A percentile compares a stretch with the other conserved stretches of the same genome.
Conservation (phyloP, 805 yeast genomes). For the Pichia kluyveri region DNA sequence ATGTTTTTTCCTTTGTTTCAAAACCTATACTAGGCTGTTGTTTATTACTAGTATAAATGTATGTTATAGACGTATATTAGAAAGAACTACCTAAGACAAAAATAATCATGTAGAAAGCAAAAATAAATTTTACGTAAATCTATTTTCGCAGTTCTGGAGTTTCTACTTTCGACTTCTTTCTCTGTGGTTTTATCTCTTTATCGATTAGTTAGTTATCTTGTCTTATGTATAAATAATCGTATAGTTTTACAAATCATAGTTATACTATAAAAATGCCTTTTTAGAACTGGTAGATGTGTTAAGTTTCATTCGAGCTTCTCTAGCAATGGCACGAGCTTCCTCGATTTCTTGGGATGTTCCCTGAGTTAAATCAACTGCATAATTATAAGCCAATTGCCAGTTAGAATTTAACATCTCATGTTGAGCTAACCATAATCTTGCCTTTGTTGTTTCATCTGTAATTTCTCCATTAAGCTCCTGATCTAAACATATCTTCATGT, state of each 20-base stretch:
- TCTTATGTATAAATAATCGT: no score
- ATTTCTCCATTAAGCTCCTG: conserved; percentile 57
- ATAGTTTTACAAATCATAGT: no score
- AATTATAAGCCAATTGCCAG: conserved; percentile 60
- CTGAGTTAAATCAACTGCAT: conserved; percentile 60
- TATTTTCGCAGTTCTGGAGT: no score
- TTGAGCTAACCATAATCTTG: conserved; percentile 80
- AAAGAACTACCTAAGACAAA: no score
- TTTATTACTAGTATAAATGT: no score
- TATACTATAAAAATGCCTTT: not conserved
- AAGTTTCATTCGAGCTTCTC: conserved; percentile 61
- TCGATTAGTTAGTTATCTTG: no score
- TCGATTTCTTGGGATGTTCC: conserved; percentile 84
- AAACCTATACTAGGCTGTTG: no score
- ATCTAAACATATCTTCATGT: conserved; percentile 61
- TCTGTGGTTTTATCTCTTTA: no score
- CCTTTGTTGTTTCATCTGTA: conserved; percentile 67
- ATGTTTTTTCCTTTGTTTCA: not conserved
- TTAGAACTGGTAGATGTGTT: conserved; percentile 5
- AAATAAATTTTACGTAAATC: no score
- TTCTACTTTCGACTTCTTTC: no score
- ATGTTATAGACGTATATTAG: no score
- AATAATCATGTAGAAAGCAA: no score
- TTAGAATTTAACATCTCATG: conserved; percentile 47
- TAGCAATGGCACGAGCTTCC: conserved; percentile 76